Base-by-base conservation (phyloP, 345 rosid species). In the Populus euphratica region DNA sequence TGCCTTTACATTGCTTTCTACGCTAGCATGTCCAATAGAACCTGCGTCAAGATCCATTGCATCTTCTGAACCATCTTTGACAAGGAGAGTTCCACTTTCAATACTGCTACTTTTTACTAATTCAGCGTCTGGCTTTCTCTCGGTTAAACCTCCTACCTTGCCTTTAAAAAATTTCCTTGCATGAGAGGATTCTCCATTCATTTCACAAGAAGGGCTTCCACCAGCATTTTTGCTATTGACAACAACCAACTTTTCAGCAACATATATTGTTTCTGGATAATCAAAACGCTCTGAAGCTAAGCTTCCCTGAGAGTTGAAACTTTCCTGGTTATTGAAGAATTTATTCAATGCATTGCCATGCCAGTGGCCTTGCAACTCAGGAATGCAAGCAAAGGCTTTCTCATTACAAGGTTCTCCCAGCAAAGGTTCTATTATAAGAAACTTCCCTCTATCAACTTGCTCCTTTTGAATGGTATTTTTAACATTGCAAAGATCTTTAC, bases 41-140 rank as follows among this genome's bases (percentile, higher is more conserved):
- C 80, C 80, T 63, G 9, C 49, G 25, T 77, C 73, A 72, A 56
- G 79, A 75, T 81, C 82, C 82, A 67, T 70, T 70, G 73, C 62
- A 70, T 77, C 70, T 31, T 41, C 78, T 73, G 82, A 77, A 52
- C 76, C 68, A 73, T 74, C 80, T 59, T 56, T 78, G 71, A 72
- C 78, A 6, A 68, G 73, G 43, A 52, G 68, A 36, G 62, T 75
- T 72, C 68, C 69, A 72, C 54, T 39, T 23, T 63, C 72, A 72
- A 44, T 31, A 41, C 69, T 73, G 29, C 2, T 70, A 65, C 36
- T 18, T 18, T 61, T 67, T 21, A 62, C 65, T 16, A 38, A 49
- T 17, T 56, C 38, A 8, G 63, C 54, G 67, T 73, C 69, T 41
- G 77, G 52, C 36, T 74, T 44, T 63, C 10, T 31, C 70, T 64